These are phyloP conservation scores for Toxicodendron radicans DNA, from an alignment of 345 rosid genomes.

Conservation along the genomic window DNA sequence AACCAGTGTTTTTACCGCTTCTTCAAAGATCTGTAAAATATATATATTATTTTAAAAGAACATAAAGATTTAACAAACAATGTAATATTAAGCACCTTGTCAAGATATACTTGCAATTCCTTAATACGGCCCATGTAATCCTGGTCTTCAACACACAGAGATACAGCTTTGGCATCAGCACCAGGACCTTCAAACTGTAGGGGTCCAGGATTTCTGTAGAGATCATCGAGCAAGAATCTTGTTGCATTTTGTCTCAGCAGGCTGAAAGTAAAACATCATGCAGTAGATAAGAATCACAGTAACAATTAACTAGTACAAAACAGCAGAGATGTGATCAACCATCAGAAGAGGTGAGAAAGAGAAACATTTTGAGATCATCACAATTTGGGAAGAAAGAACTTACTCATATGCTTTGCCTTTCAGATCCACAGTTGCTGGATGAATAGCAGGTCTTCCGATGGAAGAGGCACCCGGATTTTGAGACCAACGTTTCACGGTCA, in stretches of 20 bases:
- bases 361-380: neutral
- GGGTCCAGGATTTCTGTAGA: constrained; percentile 98
- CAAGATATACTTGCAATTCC: constrained; percentile 84
- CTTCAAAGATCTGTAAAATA: neutral
- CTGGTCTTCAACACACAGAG: constrained; percentile 90
- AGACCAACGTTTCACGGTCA: constrained; percentile 93
- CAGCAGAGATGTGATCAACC: neutral
- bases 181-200: constrained; percentile 98
- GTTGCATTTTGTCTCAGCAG: constrained; percentile 71
- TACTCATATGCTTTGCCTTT: constrained; percentile 97
- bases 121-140: constrained; percentile 99
- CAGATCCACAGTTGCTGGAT: constrained; percentile 94
- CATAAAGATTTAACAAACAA: neutral
- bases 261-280: constrained; percentile 41
- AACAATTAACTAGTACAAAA: neutral
- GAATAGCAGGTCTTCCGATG: constrained; percentile 91
- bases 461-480: constrained; percentile 68
- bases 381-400: constrained; percentile 29
- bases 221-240: constrained; percentile 80
- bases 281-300: neutral
- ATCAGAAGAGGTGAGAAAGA: neutral
- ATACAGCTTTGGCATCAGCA: constrained; percentile 82
- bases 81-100: constrained; percentile 47
- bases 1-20: too few species aligned
- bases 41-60: neutral